Evolutionary conservation across 768 basidiomycete species (phyloP), one percentile per base, ranked within the genome.

Genomic region (Tulasnella sp.): DNA sequence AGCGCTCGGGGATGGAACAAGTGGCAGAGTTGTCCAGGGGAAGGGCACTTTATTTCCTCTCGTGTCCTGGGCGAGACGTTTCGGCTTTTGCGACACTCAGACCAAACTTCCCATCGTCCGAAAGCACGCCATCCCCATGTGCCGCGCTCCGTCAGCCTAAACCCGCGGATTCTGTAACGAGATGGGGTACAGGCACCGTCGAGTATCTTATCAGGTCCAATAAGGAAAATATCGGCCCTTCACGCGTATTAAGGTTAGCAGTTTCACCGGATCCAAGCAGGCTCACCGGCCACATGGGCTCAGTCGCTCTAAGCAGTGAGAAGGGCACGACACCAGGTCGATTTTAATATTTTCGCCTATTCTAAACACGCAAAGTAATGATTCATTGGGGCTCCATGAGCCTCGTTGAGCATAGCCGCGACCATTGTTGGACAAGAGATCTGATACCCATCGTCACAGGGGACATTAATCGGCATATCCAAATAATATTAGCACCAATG

Each of bases 61-160:
- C 9, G 42, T 44, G 42, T 40, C 57, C 57, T 9, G 57, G n/a
- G 26, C 57, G 26, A 13, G 57, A 23, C 61, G 7, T 11, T 67
- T 67, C 61, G 61, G 61, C 61, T 13, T 67, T 67, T 67, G 61
- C 15, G 13, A 32, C 61, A 16, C 61, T 67, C 61, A 5, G 26
- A 32, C 61, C n/a, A 67, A 67, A 32, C 26, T 67, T 67, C 61
- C 13, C 61, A 32, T 67, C 61, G 61, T 67, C 61, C 61, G 61
- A 67, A 67, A 67, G 61, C 61, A 67, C 61, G 61, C 61, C 20
- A 67, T 67, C 61, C 42, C 61, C 61, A 32, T 67, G 61, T 67
- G 55, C 55, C 26, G 7, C 61, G 9, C 26, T 67, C 26, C 32
- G 26, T 32, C 6, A 67, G 61, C 61, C 61, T 26, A 67, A 67